These are phyloP conservation scores for Jaapia argillacea DNA, from an alignment of 768 basidiomycete species.

Conservation along the genomic window DNA sequence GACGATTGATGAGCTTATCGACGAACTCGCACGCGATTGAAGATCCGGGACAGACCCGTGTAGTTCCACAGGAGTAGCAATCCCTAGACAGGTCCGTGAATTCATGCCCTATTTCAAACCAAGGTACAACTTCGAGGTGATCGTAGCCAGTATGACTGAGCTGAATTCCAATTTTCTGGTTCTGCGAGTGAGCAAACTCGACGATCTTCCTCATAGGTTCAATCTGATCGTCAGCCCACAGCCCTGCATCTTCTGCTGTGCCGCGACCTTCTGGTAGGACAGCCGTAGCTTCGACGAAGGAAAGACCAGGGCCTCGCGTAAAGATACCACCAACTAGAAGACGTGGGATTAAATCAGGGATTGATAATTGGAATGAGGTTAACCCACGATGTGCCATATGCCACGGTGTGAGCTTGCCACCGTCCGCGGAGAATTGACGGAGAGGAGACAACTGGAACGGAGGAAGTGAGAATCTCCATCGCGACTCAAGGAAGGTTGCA, in stretches of 20 bases:
- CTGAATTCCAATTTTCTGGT: conserved; percentile 64
- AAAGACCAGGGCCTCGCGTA: conserved; percentile 43
- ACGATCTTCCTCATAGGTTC: conserved; percentile 37
- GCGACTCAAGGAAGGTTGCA: background rate
- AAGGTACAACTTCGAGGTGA: conserved; percentile 53
- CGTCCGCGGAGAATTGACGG: conserved; percentile 49
- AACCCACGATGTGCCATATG: conserved; percentile 37
- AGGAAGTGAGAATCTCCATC: conserved; percentile 2
- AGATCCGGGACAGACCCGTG: no score
- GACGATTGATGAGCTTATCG: conserved; percentile 37
- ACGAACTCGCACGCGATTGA: conserved; percentile 32
- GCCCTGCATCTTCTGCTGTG: conserved; percentile 46
- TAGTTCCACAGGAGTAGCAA: no score
- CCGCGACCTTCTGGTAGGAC: conserved; percentile 56
- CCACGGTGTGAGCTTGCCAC: conserved; percentile 46
- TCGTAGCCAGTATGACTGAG: conserved; percentile 75
- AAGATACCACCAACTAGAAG: conserved; percentile 41
- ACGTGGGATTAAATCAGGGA: background rate
- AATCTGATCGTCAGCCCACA: conserved; percentile 56
- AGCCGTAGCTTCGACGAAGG: conserved; percentile 58
- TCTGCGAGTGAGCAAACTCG: conserved; percentile 65
- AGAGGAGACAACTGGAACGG: conserved; percentile 36
- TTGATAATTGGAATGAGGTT: background rate
- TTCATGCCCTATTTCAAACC: conserved; percentile 30
- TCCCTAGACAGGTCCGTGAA: conserved; percentile 42